Conservation (phyloP, 192 early-diverging fungal species). For the Rhizophagus clarus region DNA sequence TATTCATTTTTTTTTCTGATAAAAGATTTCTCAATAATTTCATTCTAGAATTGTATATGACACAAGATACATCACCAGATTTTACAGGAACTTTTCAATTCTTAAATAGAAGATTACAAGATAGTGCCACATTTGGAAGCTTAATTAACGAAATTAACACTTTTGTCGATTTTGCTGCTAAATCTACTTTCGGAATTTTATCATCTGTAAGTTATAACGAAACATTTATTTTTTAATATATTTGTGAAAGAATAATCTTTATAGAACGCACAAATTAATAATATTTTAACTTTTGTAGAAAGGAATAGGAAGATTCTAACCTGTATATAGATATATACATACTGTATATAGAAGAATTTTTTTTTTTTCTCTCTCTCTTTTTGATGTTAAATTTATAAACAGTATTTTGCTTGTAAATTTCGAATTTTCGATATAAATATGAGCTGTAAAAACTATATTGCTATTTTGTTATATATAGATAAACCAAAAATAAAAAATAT, state of each 20-base stretch:
- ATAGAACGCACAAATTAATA: neutral
- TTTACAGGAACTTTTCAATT: slow-evolving; percentile 76
- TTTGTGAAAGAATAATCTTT: neutral
- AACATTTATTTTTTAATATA: too few relatives aligned
- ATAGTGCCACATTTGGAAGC: slow-evolving; percentile 64
- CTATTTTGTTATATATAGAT: too few relatives aligned
- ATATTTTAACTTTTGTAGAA: neutral
- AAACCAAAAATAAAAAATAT: too few relatives aligned
- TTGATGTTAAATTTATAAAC: too few relatives aligned
- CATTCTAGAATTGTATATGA: slow-evolving; percentile 84
- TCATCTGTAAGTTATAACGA: slow-evolving; percentile 43
- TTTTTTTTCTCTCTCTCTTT: too few relatives aligned
- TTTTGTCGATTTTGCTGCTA: slow-evolving; percentile 45
- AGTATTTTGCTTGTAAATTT: too few relatives aligned
- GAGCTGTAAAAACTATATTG: too few relatives aligned
- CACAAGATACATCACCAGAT: slow-evolving; percentile 79
- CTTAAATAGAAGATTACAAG: slow-evolving; percentile 75
- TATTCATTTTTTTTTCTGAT: neutral
- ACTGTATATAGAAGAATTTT: too few relatives aligned
- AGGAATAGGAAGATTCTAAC: neutral
- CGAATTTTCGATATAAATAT: too few relatives aligned
- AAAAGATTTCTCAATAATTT: neutral
- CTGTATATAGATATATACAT: too few relatives aligned
- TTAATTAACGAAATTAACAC: slow-evolving; percentile 45
- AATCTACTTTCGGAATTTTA: slow-evolving; percentile 46